These are phyloP conservation scores for Ensete ventricosum DNA, from an alignment of 176 grass and related monocot genomes.

Conservation along the genomic window DNA sequence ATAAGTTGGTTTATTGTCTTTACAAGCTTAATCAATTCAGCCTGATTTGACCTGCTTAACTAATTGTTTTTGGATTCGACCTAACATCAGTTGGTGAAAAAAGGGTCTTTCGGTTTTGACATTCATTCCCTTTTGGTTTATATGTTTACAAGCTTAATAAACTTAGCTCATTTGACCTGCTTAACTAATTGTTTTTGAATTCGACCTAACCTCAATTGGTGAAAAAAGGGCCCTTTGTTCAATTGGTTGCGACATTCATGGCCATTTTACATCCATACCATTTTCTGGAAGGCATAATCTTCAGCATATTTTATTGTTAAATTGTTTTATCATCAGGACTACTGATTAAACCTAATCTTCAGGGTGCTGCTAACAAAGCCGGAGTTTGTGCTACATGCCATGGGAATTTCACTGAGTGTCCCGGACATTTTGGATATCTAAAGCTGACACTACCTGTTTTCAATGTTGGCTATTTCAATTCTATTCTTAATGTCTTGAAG, in stretches of 20 bases:
- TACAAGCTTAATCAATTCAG: background rate
- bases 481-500: slow-evolving; percentile 73
- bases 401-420: slow-evolving; percentile 55
- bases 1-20: background rate
- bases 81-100: background rate
- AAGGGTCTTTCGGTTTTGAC: background rate
- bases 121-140: too few species aligned
- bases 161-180: too few species aligned
- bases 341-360: background rate
- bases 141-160: too few species aligned
- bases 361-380: slow-evolving; percentile 66
- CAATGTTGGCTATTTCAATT: slow-evolving; percentile 75
- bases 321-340: slow-evolving; percentile 21
- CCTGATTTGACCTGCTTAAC: background rate
- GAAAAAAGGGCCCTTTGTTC: too few species aligned
- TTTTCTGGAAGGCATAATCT: background rate
- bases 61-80: background rate
- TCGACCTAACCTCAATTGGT: too few species aligned
- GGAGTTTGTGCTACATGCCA: slow-evolving; percentile 62
- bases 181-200: too few species aligned
- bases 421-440: slow-evolving; percentile 86
- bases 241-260: background rate
- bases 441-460: slow-evolving; percentile 86
- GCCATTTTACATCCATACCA: background rate
- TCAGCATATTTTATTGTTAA: slow-evolving; percentile 5